phyloP scores from a whole-genome alignment of 768 basidiomycete species.

The Glaciozyma antarctica region DNA sequence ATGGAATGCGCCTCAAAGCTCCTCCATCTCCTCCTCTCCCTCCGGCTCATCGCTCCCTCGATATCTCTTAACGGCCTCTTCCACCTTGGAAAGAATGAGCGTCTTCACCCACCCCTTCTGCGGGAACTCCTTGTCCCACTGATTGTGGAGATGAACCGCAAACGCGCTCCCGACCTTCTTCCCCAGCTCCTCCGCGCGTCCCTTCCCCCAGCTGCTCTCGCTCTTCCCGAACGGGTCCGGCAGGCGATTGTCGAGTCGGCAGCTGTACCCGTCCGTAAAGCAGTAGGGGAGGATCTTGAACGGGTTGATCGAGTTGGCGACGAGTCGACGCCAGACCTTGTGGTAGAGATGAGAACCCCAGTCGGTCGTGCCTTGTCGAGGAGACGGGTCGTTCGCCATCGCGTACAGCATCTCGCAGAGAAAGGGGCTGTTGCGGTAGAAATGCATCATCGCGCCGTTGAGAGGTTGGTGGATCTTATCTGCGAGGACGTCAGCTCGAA shows the following conservation, averaged over 20 bases:
- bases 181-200: constrained; percentile 51
- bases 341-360: constrained; percentile 90
- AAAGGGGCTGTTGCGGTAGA: constrained; percentile 81
- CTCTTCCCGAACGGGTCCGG: constrained; percentile 71
- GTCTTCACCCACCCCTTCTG: constrained; percentile 75
- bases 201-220: constrained; percentile 53
- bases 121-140: constrained; percentile 85
- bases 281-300: constrained; percentile 93
- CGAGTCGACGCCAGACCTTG: constrained; percentile 77
- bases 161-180: constrained; percentile 66
- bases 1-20: background rate
- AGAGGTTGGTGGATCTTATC: constrained; percentile 68
- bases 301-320: constrained; percentile 61
- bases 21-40: background rate
- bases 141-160: constrained; percentile 86
- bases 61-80: constrained; percentile 1
- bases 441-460: constrained; percentile 93
- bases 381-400: constrained; percentile 65
- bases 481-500: constrained; percentile 34
- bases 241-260: constrained; percentile 82
- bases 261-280: constrained; percentile 82
- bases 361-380: constrained; percentile 70
- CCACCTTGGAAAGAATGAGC: constrained; percentile 48
- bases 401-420: constrained; percentile 93
- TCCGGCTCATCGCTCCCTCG: background rate